A percentile compares a stretch with the other conserved stretches of the same genome.
Evolutionary conservation across 2,329 filamentous ascomycete genomes (phyloP).

Genomic region (Leptodontidium sp.): DNA sequence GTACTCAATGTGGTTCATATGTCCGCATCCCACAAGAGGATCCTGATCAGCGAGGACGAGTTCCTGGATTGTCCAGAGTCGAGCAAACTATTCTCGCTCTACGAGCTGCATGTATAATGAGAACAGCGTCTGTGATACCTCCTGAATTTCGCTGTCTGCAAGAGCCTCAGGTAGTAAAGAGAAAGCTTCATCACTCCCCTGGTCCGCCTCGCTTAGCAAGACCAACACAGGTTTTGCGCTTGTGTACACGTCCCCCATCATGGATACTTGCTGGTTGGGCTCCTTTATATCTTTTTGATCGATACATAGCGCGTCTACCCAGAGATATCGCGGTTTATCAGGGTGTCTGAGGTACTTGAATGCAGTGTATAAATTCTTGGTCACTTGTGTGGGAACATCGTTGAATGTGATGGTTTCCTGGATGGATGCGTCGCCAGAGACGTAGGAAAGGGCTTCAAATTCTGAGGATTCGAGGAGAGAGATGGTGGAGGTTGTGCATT

Average conservation of each 20-base stretch:
- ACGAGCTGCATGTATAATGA: not conserved
- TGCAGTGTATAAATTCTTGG: constrained; percentile 15
- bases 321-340: constrained; percentile 9
- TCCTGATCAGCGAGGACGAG: not conserved
- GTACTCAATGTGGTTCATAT: constrained; percentile 8
- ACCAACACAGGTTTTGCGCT: constrained; percentile 5
- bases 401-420: constrained; percentile 16
- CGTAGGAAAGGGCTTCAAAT: constrained; percentile 26
- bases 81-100: constrained; percentile 2
- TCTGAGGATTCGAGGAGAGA: constrained; percentile 13
- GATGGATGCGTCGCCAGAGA: constrained; percentile 26
- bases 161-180: not conserved
- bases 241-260: constrained; percentile 5
- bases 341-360: not conserved
- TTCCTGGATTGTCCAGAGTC: constrained; percentile 7
- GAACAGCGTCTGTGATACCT: not conserved
- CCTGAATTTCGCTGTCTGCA: not conserved
- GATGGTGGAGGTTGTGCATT: constrained; percentile 2
- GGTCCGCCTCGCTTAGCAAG: not conserved
- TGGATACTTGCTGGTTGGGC: not conserved
- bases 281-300: constrained; percentile 11
- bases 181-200: constrained; percentile 4
- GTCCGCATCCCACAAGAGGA: not conserved
- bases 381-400: constrained; percentile 17
- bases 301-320: constrained; percentile 26